These are phyloP conservation scores for Saururus chinensis DNA, from an alignment of 164 flowering plant genomes.

Conservation along the genomic window DNA sequence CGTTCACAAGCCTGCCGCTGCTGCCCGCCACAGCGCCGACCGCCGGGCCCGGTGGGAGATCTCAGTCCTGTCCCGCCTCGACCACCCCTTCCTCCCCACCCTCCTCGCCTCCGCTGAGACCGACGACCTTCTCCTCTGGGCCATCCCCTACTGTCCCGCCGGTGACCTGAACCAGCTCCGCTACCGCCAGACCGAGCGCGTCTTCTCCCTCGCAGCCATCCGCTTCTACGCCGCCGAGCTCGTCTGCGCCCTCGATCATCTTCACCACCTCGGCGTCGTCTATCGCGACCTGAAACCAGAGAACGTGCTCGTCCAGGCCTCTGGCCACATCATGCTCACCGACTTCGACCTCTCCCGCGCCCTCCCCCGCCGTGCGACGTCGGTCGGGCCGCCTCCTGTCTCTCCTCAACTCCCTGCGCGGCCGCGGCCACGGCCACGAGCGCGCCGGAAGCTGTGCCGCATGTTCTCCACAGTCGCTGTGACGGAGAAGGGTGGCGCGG, in stretches of 20 bases:
- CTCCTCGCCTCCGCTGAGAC: constrained; percentile 48
- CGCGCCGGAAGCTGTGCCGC: too few relatives aligned
- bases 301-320: constrained; percentile 54
- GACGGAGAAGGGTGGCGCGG: constrained; percentile 6
- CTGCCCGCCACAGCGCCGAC: constrained; percentile 42
- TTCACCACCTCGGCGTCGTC: constrained; percentile 55
- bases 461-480: constrained; percentile 14
- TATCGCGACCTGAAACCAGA: constrained; percentile 85
- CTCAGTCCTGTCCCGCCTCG: constrained; percentile 43
- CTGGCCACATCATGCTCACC: constrained; percentile 69
- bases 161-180: constrained; percentile 91
- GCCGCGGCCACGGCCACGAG: too few relatives aligned
- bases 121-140: constrained; percentile 59
- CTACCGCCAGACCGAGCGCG: constrained; percentile 46
- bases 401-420: constrained; percentile 17
- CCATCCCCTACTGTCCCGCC: constrained; percentile 80
- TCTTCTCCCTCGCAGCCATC: constrained; percentile 50
- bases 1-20: constrained; percentile 47
- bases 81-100: constrained; percentile 64
- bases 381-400: constrained; percentile 47
- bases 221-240: constrained; percentile 72
- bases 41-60: constrained; percentile 94
- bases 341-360: constrained; percentile 65
- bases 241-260: constrained; percentile 58
- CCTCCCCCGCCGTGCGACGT: constrained; percentile 2